Evolutionary conservation across 2,329 filamentous ascomycete species (phyloP), one percentile per base, ranked within the genome.

Genomic region (Aspergillus ochraceus): DNA sequence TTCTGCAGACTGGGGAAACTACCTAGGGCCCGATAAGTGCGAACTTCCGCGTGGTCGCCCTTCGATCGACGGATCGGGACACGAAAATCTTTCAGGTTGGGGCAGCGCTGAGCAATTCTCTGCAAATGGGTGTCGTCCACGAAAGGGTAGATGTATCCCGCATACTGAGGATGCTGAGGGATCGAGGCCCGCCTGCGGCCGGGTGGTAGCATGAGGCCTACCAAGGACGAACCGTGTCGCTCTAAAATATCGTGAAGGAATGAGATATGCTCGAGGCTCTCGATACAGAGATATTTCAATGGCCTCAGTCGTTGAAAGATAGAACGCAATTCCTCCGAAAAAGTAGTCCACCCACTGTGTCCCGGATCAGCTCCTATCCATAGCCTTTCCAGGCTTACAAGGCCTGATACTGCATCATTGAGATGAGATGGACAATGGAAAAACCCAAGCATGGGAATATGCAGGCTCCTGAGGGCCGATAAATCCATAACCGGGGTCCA

Each of bases 41-140:
- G 32, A 10, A 57, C 60, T 49, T 63, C 61, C 1, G 9, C 6
- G 0, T n/a, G 5, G 22, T 32, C 30, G 2, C 59, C 54, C n/a
- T 47, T 20, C 0, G 55, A 49, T 14, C 61, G 61, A 14, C 39
- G 53, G 8, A 59, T 19, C 4, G 54, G 56, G 14, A 59, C 20
- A 1, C 54, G 56, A 9, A 63, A 51, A 6, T 59, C 59, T 4
- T 46, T 19, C 3, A 63, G 47, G 3, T 46, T 26, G 0, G 59
- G 61, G 20, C 55, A 63, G 2, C 3, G 6, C 2, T 8, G 14
- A 2, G 55, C 55, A n/a, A 63, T 11, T 1, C 4, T 30, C 1
- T 26, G 20, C 5, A 61, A 3, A 12, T 63, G 24, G 1, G 42
- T 8, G 3, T 32, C 3, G 19, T 32, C 46, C 10, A 52, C 14